Base-by-base conservation (phyloP, 2,329 filamentous ascomycete species). In the Aspergillus quadricinctus region DNA sequence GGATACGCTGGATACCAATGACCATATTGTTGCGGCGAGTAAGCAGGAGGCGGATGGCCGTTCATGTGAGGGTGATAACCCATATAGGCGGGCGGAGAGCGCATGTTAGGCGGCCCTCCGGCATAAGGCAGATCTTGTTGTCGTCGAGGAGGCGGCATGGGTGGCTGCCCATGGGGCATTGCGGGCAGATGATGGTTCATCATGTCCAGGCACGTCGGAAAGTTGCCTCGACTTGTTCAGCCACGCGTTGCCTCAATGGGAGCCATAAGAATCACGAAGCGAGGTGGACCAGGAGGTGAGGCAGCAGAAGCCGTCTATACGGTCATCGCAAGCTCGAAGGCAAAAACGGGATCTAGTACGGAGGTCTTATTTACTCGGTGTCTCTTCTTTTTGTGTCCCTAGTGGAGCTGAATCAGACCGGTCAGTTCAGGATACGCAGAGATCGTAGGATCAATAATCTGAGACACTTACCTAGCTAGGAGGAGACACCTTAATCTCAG, bases 51-150 rank as follows among this genome's bases (percentile, higher is more conserved):
- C 66, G 66, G 75, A 67, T 69, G 83, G 75, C 68, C 81, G 76
- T 68, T 85, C 80, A 74, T 85, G 80, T 60, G 86, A 75, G 55
- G 84, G 82, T 70, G 80, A 63, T 77, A 75, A 64, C 73, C 66
- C 78, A 84, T 85, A 66, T 88, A 84, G 50, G 76, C 83, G 56
- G 83, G 83, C 59, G 82, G 81, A 56, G 83, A 79, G 56, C 77
- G 76, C 72, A 86, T 80, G 63, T 80, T 82, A 31, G 80, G 77
- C 51, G 73, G 75, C 7, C 68, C 72, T 11, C 72, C 64, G 21
- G 72, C 67, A 63, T 79, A 80, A 31, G 75, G 64, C 54, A 76
- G 69, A 50, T 80, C 76, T 63, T 77, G 75, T 62, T 77, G 76
- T 60, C 75, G 75, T 58, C 77, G 75, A 25, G 77, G 73, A 61